Evolutionary conservation across 106 monocot genomes (phyloP).

Genomic region (Triglochin maritima): DNA sequence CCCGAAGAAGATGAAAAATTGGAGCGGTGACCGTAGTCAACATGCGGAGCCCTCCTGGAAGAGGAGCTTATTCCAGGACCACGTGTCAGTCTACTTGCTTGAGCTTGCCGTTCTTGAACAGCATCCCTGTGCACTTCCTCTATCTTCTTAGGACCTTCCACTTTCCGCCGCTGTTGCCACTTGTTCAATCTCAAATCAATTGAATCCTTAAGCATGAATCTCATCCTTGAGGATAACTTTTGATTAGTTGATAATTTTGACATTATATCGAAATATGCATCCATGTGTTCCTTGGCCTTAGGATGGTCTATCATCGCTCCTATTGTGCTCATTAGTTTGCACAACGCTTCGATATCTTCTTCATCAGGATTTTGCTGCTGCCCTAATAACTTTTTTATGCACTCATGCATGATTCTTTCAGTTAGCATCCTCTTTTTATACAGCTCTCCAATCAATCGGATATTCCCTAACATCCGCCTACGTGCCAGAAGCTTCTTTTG

Average conservation of each 20-base stretch:
- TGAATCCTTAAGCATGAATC: conserved; percentile 81
- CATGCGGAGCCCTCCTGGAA: conserved; percentile 34
- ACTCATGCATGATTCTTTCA: conserved; percentile 92
- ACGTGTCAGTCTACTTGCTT: conserved; percentile 51
- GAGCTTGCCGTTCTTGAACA: conserved; percentile 80
- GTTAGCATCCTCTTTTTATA: conserved; percentile 92
- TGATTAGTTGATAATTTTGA: conserved; percentile 44
- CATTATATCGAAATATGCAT: conserved; percentile 71
- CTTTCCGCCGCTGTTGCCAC: conserved; percentile 84
- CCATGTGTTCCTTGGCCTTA: conserved; percentile 63
- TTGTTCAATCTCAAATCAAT: conserved; percentile 85
- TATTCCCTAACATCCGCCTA: conserved; percentile 80
- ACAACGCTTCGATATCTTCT: conserved; percentile 78
- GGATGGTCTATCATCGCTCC: conserved; percentile 73
- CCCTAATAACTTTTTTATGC: conserved; percentile 73
- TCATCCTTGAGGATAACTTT: conserved; percentile 59
- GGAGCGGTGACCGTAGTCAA: conserved; percentile 49
- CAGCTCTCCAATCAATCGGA: conserved; percentile 84
- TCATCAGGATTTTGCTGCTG: conserved; percentile 62
- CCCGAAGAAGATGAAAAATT: conserved; percentile 31
- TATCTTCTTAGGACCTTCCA: conserved; percentile 95
- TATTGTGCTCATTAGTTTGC: conserved; percentile 92
- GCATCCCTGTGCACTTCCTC: conserved; percentile 97
- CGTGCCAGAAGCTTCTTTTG: conserved; percentile 47
- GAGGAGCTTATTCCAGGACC: conserved; percentile 40